Percentiles rank a stretch among this genome's conserved stretches.
Conservation (phyloP, 208 protist species). For the Trypanosoma caninum region DNA sequence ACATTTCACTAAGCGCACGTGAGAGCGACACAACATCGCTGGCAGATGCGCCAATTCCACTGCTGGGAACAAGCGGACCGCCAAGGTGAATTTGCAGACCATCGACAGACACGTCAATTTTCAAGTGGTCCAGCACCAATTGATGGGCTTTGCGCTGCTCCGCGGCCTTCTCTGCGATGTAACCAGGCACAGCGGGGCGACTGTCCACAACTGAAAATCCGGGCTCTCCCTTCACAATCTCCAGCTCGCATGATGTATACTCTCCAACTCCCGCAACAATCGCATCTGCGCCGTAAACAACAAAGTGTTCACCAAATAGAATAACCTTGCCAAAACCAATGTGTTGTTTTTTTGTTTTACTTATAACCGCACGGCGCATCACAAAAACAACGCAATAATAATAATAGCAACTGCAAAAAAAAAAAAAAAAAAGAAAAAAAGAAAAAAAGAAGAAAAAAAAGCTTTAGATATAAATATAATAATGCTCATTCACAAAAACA, state of each 20-base stretch:
- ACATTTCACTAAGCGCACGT: conserved; percentile 74
- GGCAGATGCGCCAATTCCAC: conserved; percentile 79
- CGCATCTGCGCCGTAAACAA: conserved; percentile 82
- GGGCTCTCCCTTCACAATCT: conserved; percentile 31
- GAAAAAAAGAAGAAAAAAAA: not conserved
- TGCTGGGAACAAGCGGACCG: conserved; percentile 68
- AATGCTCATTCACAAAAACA: too few species aligned
- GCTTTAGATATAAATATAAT: too few species aligned
- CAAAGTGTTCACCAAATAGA: conserved; percentile 92
- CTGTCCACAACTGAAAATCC: conserved; percentile 64
- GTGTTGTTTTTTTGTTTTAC: conserved; percentile 39
- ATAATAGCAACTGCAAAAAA: conserved; percentile 14
- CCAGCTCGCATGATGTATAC: conserved; percentile 71
- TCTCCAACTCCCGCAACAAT: conserved; percentile 77
- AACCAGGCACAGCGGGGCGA: conserved; percentile 72
- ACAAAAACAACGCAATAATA: not conserved
- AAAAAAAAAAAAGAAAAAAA: conserved; percentile 1
- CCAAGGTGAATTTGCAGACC: conserved; percentile 59
- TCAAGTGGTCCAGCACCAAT: conserved; percentile 69
- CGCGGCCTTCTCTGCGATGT: conserved; percentile 66
- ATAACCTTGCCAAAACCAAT: conserved; percentile 90
- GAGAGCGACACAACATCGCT: conserved; percentile 76
- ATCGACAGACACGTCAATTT: conserved; percentile 55
- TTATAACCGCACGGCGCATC: conserved; percentile 39
- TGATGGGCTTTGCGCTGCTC: conserved; percentile 77